These are phyloP conservation scores for Clonostachys rhizophaga DNA, from an alignment of 2,329 filamentous ascomycete species.

Conservation along the genomic window DNA sequence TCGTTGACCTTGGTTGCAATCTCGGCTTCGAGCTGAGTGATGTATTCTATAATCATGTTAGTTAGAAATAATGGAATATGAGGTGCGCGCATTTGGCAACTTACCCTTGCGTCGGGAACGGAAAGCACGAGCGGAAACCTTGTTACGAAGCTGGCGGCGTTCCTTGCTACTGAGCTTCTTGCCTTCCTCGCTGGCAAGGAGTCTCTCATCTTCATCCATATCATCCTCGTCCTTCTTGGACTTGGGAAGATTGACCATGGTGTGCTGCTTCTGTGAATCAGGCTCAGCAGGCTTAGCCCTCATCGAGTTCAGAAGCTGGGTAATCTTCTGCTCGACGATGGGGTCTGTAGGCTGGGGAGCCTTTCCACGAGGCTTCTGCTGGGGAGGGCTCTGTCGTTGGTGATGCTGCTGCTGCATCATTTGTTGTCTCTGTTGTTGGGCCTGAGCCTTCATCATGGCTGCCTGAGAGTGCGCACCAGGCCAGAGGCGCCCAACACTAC, in stretches of 20 bases:
- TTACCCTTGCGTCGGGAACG: constrained; percentile 96
- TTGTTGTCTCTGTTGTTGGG: constrained; percentile 64
- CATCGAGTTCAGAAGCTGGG: constrained; percentile 89
- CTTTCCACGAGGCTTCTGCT: constrained; percentile 48
- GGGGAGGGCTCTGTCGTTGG: constrained; percentile 26
- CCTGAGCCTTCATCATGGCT: constrained; percentile 68
- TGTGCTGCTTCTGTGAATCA: constrained; percentile 36
- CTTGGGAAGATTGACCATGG: constrained; percentile 65
- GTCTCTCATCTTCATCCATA: constrained; percentile 95
- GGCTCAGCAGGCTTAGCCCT: constrained; percentile 62
- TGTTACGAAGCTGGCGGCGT: constrained; percentile 94
- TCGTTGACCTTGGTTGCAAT: constrained; percentile 81
- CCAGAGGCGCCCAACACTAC: constrained; percentile 70
- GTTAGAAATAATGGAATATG: neutral
- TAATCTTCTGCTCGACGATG: constrained; percentile 87
- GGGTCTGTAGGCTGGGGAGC: constrained; percentile 55
- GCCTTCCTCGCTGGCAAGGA: constrained; percentile 93
- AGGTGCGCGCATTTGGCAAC: constrained; percentile 14
- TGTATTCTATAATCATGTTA: constrained; percentile 68
- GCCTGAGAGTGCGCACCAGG: constrained; percentile 93
- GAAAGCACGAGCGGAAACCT: constrained; percentile 96
- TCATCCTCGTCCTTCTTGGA: constrained; percentile 93
- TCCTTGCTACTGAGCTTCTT: constrained; percentile 99
- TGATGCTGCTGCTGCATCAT: constrained; percentile 49
- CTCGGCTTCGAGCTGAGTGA: constrained; percentile 87